Evolutionary conservation across 192 early-diverging fungal species (phyloP).

Genomic region (Radiomyces spectabilis): DNA sequence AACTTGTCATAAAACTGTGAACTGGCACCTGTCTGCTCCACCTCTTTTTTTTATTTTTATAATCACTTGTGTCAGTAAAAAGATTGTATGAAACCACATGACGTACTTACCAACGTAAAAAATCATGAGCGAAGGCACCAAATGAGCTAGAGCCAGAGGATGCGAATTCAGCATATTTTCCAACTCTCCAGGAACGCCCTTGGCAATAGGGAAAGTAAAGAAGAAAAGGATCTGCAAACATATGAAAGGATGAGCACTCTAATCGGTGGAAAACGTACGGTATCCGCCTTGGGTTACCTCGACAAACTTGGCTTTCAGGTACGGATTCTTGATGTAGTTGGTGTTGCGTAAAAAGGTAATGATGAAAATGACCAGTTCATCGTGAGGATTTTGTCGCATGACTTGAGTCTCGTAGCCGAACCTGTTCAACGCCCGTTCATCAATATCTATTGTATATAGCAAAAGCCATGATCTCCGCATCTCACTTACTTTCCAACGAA

Average conservation of each 20-base stretch:
- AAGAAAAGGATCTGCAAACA: conserved; percentile 64
- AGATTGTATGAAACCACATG: too few species aligned
- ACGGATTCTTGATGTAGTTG: conserved; percentile 84
- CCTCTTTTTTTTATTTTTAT: conserved; percentile 43
- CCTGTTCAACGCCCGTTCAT: too few species aligned
- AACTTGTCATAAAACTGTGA: conserved; percentile 99
- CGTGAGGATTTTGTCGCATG: conserved; percentile 26
- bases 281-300: conserved; percentile 49
- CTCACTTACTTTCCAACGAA: conserved; percentile 55
- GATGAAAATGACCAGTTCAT: conserved; percentile 56
- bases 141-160: conserved; percentile 61
- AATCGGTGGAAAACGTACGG: too few species aligned
- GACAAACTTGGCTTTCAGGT: conserved; percentile 89
- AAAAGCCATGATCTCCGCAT: too few species aligned
- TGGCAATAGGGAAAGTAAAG: conserved; percentile 63
- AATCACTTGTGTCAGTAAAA: too few species aligned
- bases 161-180: conserved; percentile 62
- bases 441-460: too few species aligned
- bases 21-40: conserved; percentile 87
- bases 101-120: conserved; percentile 81
- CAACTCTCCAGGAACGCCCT: conserved; percentile 54
- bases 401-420: conserved; percentile 35
- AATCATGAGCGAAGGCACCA: conserved; percentile 77
- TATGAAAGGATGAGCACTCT: too few species aligned
- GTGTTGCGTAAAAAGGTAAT: conserved; percentile 78